phyloP scores from a whole-genome alignment of 495 filamentous ascomycete species.

The Talaromyces proteolyticus region DNA sequence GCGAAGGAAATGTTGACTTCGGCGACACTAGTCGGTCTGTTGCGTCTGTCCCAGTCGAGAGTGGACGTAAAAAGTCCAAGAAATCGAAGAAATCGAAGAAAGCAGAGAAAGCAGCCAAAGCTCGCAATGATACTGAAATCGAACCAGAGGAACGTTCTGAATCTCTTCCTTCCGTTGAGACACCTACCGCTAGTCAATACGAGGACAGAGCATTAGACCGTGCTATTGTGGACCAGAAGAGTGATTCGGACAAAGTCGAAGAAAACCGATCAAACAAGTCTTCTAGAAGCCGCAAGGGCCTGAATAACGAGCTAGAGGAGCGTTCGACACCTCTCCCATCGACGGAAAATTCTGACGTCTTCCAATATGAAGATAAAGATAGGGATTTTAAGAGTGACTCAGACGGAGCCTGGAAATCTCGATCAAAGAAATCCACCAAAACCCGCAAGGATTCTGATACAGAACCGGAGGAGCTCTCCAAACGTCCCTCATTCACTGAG shows the following conservation, averaged over 20 bases:
- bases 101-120: conserved; percentile 16
- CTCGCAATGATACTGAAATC: conserved; percentile 17
- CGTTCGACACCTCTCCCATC: too few relatives aligned
- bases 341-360: too few relatives aligned
- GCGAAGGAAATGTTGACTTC: conserved; percentile 4
- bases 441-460: too few relatives aligned
- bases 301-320: too few relatives aligned
- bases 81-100: conserved; percentile 19
- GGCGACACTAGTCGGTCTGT: conserved; percentile 15
- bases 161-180: conserved; percentile 3
- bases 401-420: too few relatives aligned
- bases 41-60: conserved; percentile 16
- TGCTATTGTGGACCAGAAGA: neutral
- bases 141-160: conserved; percentile 15
- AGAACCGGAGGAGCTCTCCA: too few relatives aligned
- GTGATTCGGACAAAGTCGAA: neutral
- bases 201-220: neutral
- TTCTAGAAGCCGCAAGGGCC: too few relatives aligned
- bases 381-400: too few relatives aligned
- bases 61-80: conserved; percentile 11
- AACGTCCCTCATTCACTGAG: too few relatives aligned
- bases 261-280: too few relatives aligned
- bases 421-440: too few relatives aligned
- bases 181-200: neutral
- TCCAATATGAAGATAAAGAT: too few relatives aligned